A percentile compares a stretch with the other conserved stretches of the same genome.
These are phyloP conservation scores for Chlorella sp. DNA, from an alignment of 139 green algal species.

Conservation along the genomic window DNA sequence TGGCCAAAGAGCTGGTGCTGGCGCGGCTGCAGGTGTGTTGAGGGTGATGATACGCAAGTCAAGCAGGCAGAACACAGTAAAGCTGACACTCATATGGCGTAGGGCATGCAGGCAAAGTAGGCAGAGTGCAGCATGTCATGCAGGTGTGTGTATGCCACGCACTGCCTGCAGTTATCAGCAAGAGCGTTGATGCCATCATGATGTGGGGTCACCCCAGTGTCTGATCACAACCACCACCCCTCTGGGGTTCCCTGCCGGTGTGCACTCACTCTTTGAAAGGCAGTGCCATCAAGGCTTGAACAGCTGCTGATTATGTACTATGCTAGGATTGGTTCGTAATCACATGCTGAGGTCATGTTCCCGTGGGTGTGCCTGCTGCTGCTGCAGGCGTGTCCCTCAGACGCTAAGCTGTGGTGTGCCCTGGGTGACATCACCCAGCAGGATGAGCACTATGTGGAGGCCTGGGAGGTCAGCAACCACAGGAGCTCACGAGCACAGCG, in stretches of 20 bases:
- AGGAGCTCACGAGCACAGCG: too few species aligned
- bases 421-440: slow-evolving; percentile 81
- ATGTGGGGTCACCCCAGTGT: neutral
- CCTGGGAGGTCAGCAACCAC: too few species aligned
- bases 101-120: too few species aligned
- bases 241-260: neutral
- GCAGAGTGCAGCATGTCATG: neutral
- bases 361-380: neutral
- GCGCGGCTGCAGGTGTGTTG: slow-evolving; percentile 47
- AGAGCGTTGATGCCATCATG: too few species aligned
- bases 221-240: neutral
- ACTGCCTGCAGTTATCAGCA: too few species aligned
- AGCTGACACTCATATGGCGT: neutral
- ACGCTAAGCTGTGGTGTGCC: slow-evolving; percentile 79
- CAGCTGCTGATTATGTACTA: too few species aligned
- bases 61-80: too few species aligned
- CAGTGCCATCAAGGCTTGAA: too few species aligned
- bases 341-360: neutral
- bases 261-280: too few species aligned
- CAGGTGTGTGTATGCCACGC: neutral
- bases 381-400: slow-evolving; percentile 48
- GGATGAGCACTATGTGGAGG: slow-evolving; percentile 59
- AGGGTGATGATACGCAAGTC: neutral
- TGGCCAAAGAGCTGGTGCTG: slow-evolving; percentile 62
- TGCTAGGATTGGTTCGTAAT: too few species aligned